These are phyloP conservation scores for Quercus phellos DNA, from an alignment of 331 rosid genomes.

Conservation along the genomic window DNA sequence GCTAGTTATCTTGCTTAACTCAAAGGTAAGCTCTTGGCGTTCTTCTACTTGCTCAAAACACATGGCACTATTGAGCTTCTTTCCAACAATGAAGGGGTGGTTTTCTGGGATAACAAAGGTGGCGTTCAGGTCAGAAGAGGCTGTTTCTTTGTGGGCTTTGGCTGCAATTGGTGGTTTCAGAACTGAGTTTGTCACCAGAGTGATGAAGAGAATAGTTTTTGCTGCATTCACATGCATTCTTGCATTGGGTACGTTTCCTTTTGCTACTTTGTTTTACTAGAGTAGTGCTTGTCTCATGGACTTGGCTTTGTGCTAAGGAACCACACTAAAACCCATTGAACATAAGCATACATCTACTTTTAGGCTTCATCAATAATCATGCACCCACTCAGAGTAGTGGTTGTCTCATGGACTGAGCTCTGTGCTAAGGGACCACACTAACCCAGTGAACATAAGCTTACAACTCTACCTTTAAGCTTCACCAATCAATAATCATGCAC, in stretches of 20 bases:
- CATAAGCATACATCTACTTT: no score
- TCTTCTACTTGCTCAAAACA: neutral
- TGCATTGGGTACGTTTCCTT: slow-evolving; percentile 25
- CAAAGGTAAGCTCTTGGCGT: neutral
- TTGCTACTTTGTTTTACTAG: neutral
- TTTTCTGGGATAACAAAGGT: slow-evolving; percentile 7
- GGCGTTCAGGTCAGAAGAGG: slow-evolving; percentile 5
- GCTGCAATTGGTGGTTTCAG: neutral
- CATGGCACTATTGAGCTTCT: slow-evolving; percentile 13
- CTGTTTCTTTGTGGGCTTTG: slow-evolving; percentile 2
- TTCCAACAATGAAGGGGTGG: slow-evolving; percentile 10
- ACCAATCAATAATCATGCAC: neutral
- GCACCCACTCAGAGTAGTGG: neutral
- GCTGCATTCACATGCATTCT: slow-evolving; percentile 25
- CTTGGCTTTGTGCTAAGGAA: neutral
- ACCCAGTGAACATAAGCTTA: no score
- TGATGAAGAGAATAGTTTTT: slow-evolving; percentile 7
- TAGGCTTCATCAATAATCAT: no score
- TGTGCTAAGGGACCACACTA: neutral
- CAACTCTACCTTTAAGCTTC: no score
- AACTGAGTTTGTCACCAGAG: neutral
- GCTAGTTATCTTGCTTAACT: neutral
- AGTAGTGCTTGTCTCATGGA: neutral
- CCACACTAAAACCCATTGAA: no score
- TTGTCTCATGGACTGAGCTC: neutral